Conservation (phyloP, 208 protist genomes). For the Leishmania tropica region DNA sequence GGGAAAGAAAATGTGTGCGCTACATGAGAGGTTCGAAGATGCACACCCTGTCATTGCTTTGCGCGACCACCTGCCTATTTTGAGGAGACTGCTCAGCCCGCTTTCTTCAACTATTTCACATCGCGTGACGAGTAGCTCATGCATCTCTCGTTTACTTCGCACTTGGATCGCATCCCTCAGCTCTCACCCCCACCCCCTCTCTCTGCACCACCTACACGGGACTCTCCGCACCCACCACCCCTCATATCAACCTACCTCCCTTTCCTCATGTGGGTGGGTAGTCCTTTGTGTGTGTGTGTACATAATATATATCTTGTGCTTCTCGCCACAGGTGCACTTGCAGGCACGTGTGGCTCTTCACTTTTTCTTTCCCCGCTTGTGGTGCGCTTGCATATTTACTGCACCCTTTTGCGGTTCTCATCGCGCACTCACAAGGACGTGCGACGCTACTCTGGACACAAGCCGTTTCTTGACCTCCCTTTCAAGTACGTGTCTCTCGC, state of each 20-base stretch:
- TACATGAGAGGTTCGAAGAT: neutral
- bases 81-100: neutral
- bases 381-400: neutral
- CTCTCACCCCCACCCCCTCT: neutral
- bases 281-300: neutral
- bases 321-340: neutral
- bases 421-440: neutral
- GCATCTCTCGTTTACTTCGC: neutral
- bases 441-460: neutral
- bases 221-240: neutral
- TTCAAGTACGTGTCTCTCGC: conserved; percentile 1
- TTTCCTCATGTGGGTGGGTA: neutral
- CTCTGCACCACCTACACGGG: neutral
- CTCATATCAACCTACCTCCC: neutral
- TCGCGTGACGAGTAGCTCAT: neutral
- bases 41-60: neutral
- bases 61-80: neutral
- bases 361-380: neutral
- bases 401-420: neutral
- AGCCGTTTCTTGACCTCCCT: neutral
- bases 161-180: neutral
- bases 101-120: neutral
- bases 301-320: conserved; percentile 14
- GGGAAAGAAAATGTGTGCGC: neutral
- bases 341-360: neutral